A percentile compares a stretch with the other conserved stretches of the same genome.
These are phyloP conservation scores for Teratosphaeria viscida DNA, from an alignment of 2,329 filamentous ascomycete genomes.

Conservation along the genomic window DNA sequence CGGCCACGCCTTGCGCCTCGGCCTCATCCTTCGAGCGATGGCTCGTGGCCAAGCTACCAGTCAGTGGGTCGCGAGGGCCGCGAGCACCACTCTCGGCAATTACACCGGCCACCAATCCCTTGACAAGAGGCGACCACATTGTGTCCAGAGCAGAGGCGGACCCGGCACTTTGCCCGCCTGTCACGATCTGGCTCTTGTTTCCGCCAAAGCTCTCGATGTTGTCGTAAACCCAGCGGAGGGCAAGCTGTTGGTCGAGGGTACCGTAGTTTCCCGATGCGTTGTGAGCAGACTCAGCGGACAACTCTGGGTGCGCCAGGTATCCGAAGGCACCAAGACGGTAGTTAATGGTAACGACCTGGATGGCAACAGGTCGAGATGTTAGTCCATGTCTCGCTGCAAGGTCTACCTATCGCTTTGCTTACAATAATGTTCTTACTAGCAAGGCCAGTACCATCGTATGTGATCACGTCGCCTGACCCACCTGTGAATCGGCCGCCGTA, in stretches of 20 bases:
- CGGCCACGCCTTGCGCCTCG: background rate
- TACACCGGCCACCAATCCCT: background rate
- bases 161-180: background rate
- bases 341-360: slow-evolving; percentile 41
- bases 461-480: slow-evolving; percentile 34
- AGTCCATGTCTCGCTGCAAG: no score
- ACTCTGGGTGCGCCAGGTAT: slow-evolving; percentile 31
- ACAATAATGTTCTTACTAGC: slow-evolving; percentile 33
- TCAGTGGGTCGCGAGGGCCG: background rate
- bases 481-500: slow-evolving; percentile 35
- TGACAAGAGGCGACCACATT: background rate
- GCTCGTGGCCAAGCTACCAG: background rate
- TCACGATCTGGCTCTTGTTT: background rate
- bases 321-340: slow-evolving; percentile 52
- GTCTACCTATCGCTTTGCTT: no score
- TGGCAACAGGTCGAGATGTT: no score
- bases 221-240: background rate
- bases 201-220: background rate
- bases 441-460: slow-evolving; percentile 37
- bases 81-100: background rate
- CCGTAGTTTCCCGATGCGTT: background rate
- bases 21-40: background rate
- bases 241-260: background rate
- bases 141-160: background rate
- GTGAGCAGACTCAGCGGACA: background rate